These are phyloP conservation scores for Pisolithus tinctorius DNA, from an alignment of 768 basidiomycete genomes.

Conservation along the genomic window DNA sequence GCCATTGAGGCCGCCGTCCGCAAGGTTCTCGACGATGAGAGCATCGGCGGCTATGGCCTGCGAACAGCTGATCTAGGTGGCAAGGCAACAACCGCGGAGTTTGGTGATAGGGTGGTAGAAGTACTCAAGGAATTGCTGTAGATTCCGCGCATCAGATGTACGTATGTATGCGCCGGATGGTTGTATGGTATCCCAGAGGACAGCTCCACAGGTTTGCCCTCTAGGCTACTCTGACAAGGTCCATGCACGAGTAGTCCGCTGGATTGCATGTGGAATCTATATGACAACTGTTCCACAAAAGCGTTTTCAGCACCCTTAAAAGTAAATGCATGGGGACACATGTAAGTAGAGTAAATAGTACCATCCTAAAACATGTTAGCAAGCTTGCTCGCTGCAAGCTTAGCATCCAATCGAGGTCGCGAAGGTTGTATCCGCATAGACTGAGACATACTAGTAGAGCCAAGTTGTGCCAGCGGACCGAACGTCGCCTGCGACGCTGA, in stretches of 20 bases:
- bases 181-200: constrained; percentile 1
- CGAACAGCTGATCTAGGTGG: constrained; percentile 90
- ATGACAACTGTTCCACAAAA: background rate
- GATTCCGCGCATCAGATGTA: constrained; percentile 4
- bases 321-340: constrained; percentile 3
- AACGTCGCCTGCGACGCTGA: constrained; percentile 27
- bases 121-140: constrained; percentile 55
- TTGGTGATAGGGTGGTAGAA: constrained; percentile 81
- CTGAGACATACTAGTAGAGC: constrained; percentile 59
- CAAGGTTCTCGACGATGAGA: constrained; percentile 71
- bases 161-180: background rate
- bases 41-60: constrained; percentile 65
- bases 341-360: background rate
- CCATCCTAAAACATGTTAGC: constrained; percentile 75
- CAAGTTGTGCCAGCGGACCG: constrained; percentile 60
- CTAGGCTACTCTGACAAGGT: background rate
- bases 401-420: constrained; percentile 71
- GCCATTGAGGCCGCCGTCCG: constrained; percentile 88
- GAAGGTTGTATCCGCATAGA: constrained; percentile 71
- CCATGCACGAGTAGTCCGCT: background rate
- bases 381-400: constrained; percentile 82
- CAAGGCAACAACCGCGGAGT: constrained; percentile 59
- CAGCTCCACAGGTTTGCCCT: background rate
- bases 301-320: constrained; percentile 5
- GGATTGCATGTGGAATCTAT: background rate